Evolutionary conservation across 768 basidiomycete genomes (phyloP).

Genomic region (Sporobolomyces phaffii): DNA sequence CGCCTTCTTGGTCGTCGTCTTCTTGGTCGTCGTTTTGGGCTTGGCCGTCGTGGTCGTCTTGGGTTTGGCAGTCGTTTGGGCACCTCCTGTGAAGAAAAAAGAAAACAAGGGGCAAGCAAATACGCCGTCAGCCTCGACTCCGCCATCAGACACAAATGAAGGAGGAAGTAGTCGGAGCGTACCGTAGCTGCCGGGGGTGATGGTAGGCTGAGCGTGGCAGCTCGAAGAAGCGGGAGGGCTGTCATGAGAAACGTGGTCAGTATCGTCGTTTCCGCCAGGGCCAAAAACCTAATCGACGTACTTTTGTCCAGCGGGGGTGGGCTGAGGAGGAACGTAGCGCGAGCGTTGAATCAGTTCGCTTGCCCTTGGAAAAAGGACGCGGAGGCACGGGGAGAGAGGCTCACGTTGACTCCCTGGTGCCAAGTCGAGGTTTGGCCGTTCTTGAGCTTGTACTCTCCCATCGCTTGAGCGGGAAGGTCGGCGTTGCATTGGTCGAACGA

Average conservation of each 20-base stretch:
- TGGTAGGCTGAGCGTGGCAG: conserved; percentile 8
- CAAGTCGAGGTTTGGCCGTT: conserved; percentile 54
- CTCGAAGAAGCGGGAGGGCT: conserved; percentile 13
- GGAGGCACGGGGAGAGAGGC: neutral
- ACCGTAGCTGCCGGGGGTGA: conserved; percentile 15
- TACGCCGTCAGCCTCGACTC: too few species aligned
- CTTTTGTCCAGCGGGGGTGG: conserved; percentile 20
- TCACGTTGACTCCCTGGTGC: conserved; percentile 50
- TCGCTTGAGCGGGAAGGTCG: conserved; percentile 10
- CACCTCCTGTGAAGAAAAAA: neutral
- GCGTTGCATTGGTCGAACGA: conserved; percentile 47
- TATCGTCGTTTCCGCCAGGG: too few species aligned
- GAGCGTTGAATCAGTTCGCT: too few species aligned
- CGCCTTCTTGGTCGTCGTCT: conserved; percentile 7
- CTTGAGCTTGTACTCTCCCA: conserved; percentile 47
- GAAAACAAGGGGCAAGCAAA: too few species aligned
- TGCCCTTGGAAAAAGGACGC: neutral
- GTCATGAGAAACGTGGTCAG: too few species aligned
- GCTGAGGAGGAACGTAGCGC: neutral
- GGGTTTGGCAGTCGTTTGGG: neutral
- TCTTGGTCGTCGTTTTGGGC: conserved; percentile 8
- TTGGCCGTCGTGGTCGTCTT: conserved; percentile 5
- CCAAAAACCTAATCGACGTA: too few species aligned
- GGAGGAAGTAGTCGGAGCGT: too few species aligned
- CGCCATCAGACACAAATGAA: too few species aligned